Conservation (phyloP, 1,284 basidiomycete species). For the Ustilago curta region DNA sequence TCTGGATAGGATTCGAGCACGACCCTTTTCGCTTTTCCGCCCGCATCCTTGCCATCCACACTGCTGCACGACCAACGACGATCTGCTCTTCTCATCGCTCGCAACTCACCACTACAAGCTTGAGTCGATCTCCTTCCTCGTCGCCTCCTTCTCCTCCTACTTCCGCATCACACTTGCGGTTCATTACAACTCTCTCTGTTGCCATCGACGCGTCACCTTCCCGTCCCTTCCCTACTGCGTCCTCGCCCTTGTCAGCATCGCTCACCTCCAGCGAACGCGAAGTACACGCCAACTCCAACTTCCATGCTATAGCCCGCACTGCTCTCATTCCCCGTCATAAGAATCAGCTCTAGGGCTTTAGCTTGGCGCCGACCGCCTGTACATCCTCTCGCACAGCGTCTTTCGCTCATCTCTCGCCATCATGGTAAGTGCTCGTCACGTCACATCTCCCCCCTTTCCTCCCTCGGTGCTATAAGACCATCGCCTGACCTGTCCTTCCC, state of each 20-base stretch:
- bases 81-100: conserved; percentile 1
- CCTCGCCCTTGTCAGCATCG: background rate
- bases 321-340: background rate
- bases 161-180: background rate
- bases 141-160: background rate
- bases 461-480: too few relatives aligned
- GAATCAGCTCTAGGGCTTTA: background rate
- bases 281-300: background rate
- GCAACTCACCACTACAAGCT: background rate
- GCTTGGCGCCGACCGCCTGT: background rate
- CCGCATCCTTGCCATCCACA: conserved; percentile 10
- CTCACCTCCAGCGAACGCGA: background rate
- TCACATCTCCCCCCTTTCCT: background rate
- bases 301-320: conserved; percentile 7
- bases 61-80: background rate
- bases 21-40: conserved; percentile 12
- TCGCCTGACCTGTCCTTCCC: conserved; percentile 1
- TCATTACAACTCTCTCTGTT: background rate
- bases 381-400: conserved; percentile 10
- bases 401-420: conserved; percentile 28
- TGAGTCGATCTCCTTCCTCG: background rate
- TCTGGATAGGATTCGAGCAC: conserved; percentile 12
- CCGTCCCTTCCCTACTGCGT: background rate
- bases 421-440: conserved; percentile 26
- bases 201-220: conserved; percentile 4